Conservation (phyloP, 2,329 filamentous ascomycete genomes). For the Pseudogymnoascus sp. region DNA sequence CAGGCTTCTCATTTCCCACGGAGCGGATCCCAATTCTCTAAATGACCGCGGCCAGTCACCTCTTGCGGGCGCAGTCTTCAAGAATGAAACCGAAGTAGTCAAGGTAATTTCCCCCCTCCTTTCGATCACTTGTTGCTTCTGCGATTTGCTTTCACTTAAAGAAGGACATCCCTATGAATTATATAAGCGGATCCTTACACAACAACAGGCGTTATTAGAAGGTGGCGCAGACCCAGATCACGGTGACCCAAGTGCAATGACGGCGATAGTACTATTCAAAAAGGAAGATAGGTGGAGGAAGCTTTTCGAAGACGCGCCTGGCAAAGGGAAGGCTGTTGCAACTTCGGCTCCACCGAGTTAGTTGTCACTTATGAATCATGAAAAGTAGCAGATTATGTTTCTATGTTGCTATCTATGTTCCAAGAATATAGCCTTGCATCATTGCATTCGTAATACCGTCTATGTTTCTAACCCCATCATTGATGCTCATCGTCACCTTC, state of each 20-base stretch:
- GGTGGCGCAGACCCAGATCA: constrained; percentile 47
- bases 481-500: constrained; percentile 5
- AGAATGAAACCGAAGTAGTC: constrained; percentile 57
- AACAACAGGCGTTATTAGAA: constrained; percentile 32
- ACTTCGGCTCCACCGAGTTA: neutral
- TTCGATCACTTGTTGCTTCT: neutral
- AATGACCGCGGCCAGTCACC: constrained; percentile 63
- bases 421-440: constrained; percentile 4
- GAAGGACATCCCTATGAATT: neutral
- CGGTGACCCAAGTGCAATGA: constrained; percentile 40
- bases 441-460: constrained; percentile 8
- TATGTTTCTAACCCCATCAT: neutral
- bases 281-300: constrained; percentile 41
- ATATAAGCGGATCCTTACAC: constrained; percentile 11
- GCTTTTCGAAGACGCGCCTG: constrained; percentile 41
- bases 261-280: constrained; percentile 43
- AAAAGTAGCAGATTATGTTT: neutral
- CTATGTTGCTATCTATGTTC: neutral
- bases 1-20: constrained; percentile 49
- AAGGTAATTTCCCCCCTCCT: constrained; percentile 31
- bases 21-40: constrained; percentile 57
- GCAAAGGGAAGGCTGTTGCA: constrained; percentile 34
- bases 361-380: neutral
- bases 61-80: constrained; percentile 64
- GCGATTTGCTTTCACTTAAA: neutral